A percentile compares a stretch with the other conserved stretches of the same genome.
These are phyloP conservation scores for Solanum virginianum DNA, from an alignment of 257 asterid genomes.

Conservation along the genomic window DNA sequence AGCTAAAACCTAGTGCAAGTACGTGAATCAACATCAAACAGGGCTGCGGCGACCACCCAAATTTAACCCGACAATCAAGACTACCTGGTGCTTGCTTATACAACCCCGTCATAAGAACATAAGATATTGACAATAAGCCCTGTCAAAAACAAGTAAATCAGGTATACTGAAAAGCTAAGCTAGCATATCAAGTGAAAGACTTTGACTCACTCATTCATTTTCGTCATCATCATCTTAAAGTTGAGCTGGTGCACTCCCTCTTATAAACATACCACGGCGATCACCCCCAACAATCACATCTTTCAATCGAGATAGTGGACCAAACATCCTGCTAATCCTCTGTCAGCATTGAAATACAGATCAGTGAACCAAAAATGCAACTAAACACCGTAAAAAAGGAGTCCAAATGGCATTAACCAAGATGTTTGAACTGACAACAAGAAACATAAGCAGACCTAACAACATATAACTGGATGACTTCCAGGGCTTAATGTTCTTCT, in stretches of 20 bases:
- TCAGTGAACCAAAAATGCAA: not conserved
- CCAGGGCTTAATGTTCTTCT: not conserved
- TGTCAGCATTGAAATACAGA: constrained; percentile 1
- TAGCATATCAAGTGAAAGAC: not conserved
- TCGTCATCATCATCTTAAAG: constrained; percentile 7
- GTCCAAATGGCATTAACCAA: not conserved
- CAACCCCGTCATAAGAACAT: not conserved
- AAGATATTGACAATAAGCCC: not conserved
- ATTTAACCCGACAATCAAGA: not conserved
- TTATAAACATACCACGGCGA: constrained; percentile 13
- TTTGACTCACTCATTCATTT: not conserved
- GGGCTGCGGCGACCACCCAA: not conserved
- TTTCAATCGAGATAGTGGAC: constrained; percentile 29
- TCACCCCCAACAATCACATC: constrained; percentile 17
- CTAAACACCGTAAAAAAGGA: not conserved
- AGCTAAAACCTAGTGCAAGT: not conserved
- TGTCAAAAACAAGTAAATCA: not conserved
- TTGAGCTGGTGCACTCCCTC: constrained; percentile 14
- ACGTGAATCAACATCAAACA: not conserved
- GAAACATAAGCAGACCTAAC: not conserved
- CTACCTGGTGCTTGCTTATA: not conserved
- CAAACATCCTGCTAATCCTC: constrained; percentile 23
- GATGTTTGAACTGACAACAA: not conserved
- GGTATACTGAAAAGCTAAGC: not conserved
- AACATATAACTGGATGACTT: not conserved